Conservation (phyloP, 305 asterid genomes). For the Solanum hybrid region DNA sequence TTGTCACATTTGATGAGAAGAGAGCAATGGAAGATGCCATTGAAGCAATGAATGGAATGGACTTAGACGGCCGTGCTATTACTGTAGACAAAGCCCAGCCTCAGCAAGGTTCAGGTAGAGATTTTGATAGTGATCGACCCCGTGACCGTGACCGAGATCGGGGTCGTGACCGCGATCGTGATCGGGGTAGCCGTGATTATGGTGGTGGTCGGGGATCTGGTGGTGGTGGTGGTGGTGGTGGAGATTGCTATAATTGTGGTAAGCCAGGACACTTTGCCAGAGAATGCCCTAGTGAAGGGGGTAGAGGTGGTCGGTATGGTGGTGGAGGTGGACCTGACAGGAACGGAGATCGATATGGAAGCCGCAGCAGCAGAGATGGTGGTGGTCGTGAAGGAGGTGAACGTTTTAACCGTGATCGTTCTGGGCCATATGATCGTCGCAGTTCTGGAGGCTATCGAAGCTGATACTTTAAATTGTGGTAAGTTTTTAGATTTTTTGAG, state of each 20-base stretch:
- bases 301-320: constrained; percentile 61
- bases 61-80: constrained; percentile 77
- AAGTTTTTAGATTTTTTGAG: background rate
- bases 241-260: constrained; percentile 82
- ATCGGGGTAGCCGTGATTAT: constrained; percentile 43
- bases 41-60: constrained; percentile 81
- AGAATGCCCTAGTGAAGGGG: constrained; percentile 82
- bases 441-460: constrained; percentile 42
- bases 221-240: constrained; percentile 29
- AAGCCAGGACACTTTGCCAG: constrained; percentile 94
- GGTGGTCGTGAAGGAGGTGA: constrained; percentile 71
- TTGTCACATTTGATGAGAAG: constrained; percentile 78
- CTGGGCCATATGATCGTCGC: constrained; percentile 90
- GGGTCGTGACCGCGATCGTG: constrained; percentile 50
- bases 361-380: constrained; percentile 62
- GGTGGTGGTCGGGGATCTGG: constrained; percentile 74
- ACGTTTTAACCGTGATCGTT: constrained; percentile 62
- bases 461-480: background rate
- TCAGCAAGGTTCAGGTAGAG: constrained; percentile 68
- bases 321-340: constrained; percentile 80
- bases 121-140: constrained; percentile 39
- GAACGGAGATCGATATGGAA: constrained; percentile 54
- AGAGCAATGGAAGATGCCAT: constrained; percentile 88
- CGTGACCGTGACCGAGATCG: constrained; percentile 47
- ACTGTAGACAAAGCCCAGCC: constrained; percentile 89